A percentile compares a stretch with the other conserved stretches of the same genome.
Evolutionary conservation across 768 basidiomycete genomes (phyloP).

Genomic region (Pisolithus albus): DNA sequence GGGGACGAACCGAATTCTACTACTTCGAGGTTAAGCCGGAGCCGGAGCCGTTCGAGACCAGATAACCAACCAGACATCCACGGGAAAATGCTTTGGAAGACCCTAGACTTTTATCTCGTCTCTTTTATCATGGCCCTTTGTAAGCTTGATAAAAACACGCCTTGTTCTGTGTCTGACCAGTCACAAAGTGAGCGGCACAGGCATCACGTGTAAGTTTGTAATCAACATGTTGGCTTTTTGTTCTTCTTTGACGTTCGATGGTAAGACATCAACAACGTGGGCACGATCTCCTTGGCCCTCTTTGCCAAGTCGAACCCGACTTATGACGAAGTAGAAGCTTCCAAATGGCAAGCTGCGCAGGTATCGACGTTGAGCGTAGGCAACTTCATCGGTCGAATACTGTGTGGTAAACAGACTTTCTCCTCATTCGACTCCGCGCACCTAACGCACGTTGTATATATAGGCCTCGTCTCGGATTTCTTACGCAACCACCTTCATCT

Average conservation of each 20-base stretch:
- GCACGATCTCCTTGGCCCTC: conserved; percentile 64
- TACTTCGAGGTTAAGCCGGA: neutral
- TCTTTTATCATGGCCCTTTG: conserved; percentile 49
- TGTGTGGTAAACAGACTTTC: conserved; percentile 46
- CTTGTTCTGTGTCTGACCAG: neutral
- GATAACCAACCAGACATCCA: conserved; percentile 42
- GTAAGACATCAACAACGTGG: conserved; percentile 82
- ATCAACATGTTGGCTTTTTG: conserved; percentile 10
- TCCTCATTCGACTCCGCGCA: neutral
- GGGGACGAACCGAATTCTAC: neutral
- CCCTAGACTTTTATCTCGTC: conserved; percentile 59
- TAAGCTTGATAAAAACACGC: conserved; percentile 24
- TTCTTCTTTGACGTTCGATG: conserved; percentile 17
- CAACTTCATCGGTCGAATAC: conserved; percentile 74
- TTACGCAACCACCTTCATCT: conserved; percentile 47
- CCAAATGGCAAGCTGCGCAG: conserved; percentile 76
- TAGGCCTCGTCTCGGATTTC: conserved; percentile 68
- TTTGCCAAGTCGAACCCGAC: conserved; percentile 51
- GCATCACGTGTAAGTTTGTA: conserved; percentile 54
- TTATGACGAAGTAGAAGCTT: conserved; percentile 61
- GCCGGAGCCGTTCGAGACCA: neutral
- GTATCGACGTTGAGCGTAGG: conserved; percentile 78
- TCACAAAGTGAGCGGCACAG: conserved; percentile 58
- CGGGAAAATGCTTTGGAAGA: conserved; percentile 45
- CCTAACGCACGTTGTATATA: neutral